Percentiles rank a stretch among this genome's conserved stretches.
These are phyloP conservation scores for Prinsepia uniflora DNA, from an alignment of 306 rosid species.

Conservation along the genomic window DNA sequence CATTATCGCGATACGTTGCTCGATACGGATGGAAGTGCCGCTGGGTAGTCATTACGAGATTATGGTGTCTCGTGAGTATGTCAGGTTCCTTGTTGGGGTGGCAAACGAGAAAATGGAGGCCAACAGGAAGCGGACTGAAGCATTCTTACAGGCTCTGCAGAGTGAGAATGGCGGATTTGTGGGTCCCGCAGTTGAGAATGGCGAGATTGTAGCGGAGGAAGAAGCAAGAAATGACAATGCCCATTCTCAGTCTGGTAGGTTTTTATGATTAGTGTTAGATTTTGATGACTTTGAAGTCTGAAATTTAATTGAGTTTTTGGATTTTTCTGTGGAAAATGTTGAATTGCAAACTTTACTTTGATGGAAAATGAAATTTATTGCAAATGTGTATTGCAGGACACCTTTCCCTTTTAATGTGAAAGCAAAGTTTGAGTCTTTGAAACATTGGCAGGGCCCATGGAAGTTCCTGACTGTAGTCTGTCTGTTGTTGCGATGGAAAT, in stretches of 20 bases:
- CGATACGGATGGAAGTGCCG: conserved; percentile 79
- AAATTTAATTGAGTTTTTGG: background rate
- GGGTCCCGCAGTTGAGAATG: conserved; percentile 7
- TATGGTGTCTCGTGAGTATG: conserved; percentile 66
- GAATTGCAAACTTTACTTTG: background rate
- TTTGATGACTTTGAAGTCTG: background rate
- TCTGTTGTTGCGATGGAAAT: conserved; percentile 47
- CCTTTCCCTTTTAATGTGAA: conserved; percentile 50
- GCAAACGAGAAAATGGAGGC: conserved; percentile 89
- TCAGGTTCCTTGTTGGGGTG: conserved; percentile 56
- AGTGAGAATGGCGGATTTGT: conserved; percentile 27
- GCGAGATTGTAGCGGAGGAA: background rate
- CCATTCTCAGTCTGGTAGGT: conserved; percentile 62
- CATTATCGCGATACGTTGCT: conserved; percentile 86
- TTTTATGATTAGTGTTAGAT: background rate
- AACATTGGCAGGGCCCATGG: conserved; percentile 78
- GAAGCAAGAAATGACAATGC: conserved; percentile 27
- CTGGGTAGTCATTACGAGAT: conserved; percentile 52
- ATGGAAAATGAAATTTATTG: conserved; percentile 6
- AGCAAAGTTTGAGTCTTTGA: conserved; percentile 79
- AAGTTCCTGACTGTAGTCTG: conserved; percentile 37
- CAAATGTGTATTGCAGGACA: conserved; percentile 56
- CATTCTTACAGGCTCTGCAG: conserved; percentile 48
- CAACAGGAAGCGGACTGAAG: conserved; percentile 64
- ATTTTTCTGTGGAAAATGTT: background rate